Evolutionary conservation across 495 filamentous ascomycete species (phyloP).

Genomic region (Aspergillus diversus): DNA sequence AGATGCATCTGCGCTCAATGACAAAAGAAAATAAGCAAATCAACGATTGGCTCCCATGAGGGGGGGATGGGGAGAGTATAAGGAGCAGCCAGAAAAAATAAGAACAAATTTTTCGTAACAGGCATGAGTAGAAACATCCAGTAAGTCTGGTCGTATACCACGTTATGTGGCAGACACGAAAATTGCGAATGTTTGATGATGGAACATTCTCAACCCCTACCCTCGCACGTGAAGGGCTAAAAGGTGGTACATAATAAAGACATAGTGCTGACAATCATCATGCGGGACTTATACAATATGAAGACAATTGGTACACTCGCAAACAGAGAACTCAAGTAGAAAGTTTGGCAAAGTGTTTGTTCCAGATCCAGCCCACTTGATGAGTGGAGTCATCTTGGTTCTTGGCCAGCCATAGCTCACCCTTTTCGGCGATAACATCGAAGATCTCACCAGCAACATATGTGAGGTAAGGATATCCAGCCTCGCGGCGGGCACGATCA

Average conservation of each 20-base stretch:
- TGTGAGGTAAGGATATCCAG: constrained; percentile 92
- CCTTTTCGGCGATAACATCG: constrained; percentile 91
- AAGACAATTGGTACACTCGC: constrained; percentile 9
- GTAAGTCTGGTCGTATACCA: neutral
- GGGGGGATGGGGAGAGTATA: too few relatives aligned
- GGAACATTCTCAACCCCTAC: neutral
- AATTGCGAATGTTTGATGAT: neutral
- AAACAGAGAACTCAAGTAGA: constrained; percentile 38
- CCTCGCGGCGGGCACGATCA: constrained; percentile 85
- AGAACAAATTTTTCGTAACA: constrained; percentile 11
- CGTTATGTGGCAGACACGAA: neutral
- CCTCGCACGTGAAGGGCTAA: neutral
- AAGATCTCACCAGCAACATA: constrained; percentile 94
- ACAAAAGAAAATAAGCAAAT: constrained; percentile 15
- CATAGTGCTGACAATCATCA: constrained; percentile 1
- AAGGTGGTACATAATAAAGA: constrained; percentile 3
- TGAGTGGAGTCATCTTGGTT: constrained; percentile 87
- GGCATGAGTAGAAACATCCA: constrained; percentile 7
- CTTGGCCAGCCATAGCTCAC: constrained; percentile 94
- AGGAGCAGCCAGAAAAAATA: neutral
- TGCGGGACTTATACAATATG: constrained; percentile 14
- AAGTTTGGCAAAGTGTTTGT: constrained; percentile 89
- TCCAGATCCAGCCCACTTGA: constrained; percentile 97
- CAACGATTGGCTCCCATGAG: neutral
- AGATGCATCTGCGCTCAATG: neutral